A percentile compares a stretch with the other conserved stretches of the same genome.
phyloP scores from a whole-genome alignment of 1,284 basidiomycete species.

The Malassezia caprae region DNA sequence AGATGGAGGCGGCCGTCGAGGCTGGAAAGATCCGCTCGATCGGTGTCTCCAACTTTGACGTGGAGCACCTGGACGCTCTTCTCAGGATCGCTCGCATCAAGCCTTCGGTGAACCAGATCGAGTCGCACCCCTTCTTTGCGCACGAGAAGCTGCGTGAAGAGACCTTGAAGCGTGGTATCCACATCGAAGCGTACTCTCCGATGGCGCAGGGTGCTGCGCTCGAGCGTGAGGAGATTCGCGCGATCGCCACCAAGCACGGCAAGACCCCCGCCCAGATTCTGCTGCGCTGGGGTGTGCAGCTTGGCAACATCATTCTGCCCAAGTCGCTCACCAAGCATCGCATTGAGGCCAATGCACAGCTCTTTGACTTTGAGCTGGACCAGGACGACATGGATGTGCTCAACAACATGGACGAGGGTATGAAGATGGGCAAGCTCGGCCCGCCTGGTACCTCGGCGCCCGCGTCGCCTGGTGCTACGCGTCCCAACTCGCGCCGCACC shows the following conservation, averaged over 20 bases:
- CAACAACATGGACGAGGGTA: constrained; percentile 30
- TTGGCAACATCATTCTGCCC: constrained; percentile 43
- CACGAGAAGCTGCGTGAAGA: constrained; percentile 44
- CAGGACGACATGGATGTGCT: constrained; percentile 39
- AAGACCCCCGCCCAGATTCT: constrained; percentile 44
- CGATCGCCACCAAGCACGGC: constrained; percentile 44
- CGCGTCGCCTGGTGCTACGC: constrained; percentile 30
- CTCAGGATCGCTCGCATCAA: constrained; percentile 42
- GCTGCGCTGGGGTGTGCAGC: constrained; percentile 35
- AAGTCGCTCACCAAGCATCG: constrained; percentile 43
- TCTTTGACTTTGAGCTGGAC: constrained; percentile 46
- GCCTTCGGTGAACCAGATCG: constrained; percentile 47
- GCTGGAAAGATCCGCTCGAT: constrained; percentile 45
- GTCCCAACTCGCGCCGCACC: constrained; percentile 36
- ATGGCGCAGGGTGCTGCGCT: constrained; percentile 46
- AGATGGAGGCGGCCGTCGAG: constrained; percentile 44
- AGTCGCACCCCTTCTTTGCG: constrained; percentile 47
- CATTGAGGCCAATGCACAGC: constrained; percentile 39
- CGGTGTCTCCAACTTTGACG: constrained; percentile 47
- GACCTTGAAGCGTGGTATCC: constrained; percentile 41
- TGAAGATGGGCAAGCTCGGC: constrained; percentile 45
- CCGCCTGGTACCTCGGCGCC: constrained; percentile 42
- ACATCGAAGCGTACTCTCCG: constrained; percentile 44
- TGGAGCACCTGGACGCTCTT: constrained; percentile 43
- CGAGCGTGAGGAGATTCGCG: constrained; percentile 41